Conservation (phyloP, 805 yeast genomes). For the Scheffersomyces stipitis region DNA sequence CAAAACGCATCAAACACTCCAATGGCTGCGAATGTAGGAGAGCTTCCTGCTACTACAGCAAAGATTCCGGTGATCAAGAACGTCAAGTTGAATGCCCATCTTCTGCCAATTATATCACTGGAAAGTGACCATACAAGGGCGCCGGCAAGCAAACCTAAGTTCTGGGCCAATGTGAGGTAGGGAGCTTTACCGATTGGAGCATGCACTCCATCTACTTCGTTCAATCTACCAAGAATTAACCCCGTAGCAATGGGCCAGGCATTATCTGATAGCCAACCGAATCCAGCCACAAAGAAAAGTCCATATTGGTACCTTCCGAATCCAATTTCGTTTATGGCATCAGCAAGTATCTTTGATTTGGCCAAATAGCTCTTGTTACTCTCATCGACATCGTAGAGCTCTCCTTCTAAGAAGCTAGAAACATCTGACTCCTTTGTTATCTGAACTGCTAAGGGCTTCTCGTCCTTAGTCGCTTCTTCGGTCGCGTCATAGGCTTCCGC, state of each 20-base stretch:
- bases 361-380: slow-evolving; percentile 10
- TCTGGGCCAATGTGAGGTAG: slow-evolving; percentile 39
- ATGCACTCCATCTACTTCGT: slow-evolving; percentile 37
- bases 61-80: slow-evolving; percentile 24
- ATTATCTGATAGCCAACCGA: slow-evolving; percentile 38
- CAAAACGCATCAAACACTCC: slow-evolving; percentile 22
- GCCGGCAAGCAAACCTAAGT: slow-evolving; percentile 24
- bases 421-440: neutral
- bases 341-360: slow-evolving; percentile 33
- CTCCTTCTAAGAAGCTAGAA: slow-evolving; percentile 2
- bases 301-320: slow-evolving; percentile 28
- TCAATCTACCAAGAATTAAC: slow-evolving; percentile 29
- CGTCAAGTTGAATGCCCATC: slow-evolving; percentile 26
- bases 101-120: slow-evolving; percentile 23
- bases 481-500: too few relatives aligned
- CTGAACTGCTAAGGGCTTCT: neutral
- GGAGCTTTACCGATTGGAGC: slow-evolving; percentile 32
- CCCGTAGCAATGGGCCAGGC: slow-evolving; percentile 40
- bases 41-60: slow-evolving; percentile 19
- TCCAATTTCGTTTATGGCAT: slow-evolving; percentile 38
- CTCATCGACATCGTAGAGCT: slow-evolving; percentile 8
- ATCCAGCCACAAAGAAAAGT: slow-evolving; percentile 24
- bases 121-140: slow-evolving; percentile 24
- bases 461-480: too few relatives aligned
- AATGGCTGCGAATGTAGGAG: slow-evolving; percentile 21